A percentile compares a stretch with the other conserved stretches of the same genome.
These are phyloP conservation scores for Russula earlei DNA, from an alignment of 768 basidiomycete species.

Conservation along the genomic window DNA sequence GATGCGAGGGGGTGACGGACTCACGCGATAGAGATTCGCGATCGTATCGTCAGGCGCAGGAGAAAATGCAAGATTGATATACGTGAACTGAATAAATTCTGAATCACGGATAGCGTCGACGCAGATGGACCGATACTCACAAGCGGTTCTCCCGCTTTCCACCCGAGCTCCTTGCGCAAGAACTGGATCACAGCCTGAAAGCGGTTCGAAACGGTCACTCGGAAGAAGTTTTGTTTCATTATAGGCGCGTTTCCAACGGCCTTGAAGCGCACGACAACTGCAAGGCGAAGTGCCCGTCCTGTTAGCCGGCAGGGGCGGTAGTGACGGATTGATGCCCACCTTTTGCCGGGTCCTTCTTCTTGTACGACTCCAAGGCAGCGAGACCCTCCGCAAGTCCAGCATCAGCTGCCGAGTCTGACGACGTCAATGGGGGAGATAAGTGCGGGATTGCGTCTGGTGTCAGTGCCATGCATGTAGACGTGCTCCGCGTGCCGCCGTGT, in stretches of 20 bases:
- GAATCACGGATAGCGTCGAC: neutral
- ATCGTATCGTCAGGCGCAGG: slow-evolving; percentile 73
- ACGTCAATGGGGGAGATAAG: neutral
- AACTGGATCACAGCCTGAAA: slow-evolving; percentile 96
- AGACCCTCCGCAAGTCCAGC: slow-evolving; percentile 37
- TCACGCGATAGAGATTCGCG: slow-evolving; percentile 57
- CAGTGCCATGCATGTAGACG: slow-evolving; percentile 11
- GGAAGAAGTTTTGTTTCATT: slow-evolving; percentile 98
- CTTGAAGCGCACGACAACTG: slow-evolving; percentile 95
- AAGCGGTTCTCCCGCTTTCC: slow-evolving; percentile 78
- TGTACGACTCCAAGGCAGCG: slow-evolving; percentile 76
- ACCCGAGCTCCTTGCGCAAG: slow-evolving; percentile 77
- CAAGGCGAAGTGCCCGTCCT: neutral
- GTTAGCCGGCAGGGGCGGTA: neutral
- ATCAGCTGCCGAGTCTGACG: slow-evolving; percentile 1
- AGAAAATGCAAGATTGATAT: slow-evolving; percentile 70
- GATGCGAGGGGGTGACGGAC: slow-evolving; percentile 1
- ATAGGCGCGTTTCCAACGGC: slow-evolving; percentile 96
- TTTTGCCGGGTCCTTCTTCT: slow-evolving; percentile 76
- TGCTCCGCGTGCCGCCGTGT: neutral
- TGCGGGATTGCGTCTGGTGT: slow-evolving; percentile 12
- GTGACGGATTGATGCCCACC: slow-evolving; percentile 40
- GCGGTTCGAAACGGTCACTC: slow-evolving; percentile 87
- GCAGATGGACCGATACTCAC: slow-evolving; percentile 35
- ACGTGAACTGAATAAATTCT: slow-evolving; percentile 46